These are phyloP conservation scores for Talaromyces funiculosus DNA, from an alignment of 2,329 filamentous ascomycete species.

Conservation along the genomic window DNA sequence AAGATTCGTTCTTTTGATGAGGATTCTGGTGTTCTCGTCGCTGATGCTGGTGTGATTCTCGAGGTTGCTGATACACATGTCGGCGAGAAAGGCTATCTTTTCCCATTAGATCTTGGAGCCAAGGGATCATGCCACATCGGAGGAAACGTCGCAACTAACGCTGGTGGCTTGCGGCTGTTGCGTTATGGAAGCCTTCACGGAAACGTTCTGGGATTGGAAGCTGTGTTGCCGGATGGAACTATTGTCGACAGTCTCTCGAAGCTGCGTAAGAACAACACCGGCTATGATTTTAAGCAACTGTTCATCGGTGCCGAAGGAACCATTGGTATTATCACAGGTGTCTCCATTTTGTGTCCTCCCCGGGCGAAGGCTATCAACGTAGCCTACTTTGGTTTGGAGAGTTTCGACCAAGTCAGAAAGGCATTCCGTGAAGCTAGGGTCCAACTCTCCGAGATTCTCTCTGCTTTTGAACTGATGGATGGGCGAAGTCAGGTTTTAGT, in stretches of 20 bases:
- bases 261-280: conserved; percentile 96
- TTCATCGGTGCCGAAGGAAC: conserved; percentile 96
- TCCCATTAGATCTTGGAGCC: conserved; percentile 93
- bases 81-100: conserved; percentile 77
- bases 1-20: conserved; percentile 86
- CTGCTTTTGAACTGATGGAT: conserved; percentile 97
- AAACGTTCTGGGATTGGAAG: conserved; percentile 85
- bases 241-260: conserved; percentile 82
- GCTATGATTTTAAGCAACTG: conserved; percentile 93
- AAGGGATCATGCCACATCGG: conserved; percentile 97
- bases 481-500: conserved; percentile 73
- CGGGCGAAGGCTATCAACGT: conserved; percentile 86
- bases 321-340: conserved; percentile 84
- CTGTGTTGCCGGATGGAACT: conserved; percentile 87
- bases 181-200: conserved; percentile 94
- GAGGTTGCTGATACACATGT: conserved; percentile 84
- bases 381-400: conserved; percentile 85
- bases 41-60: conserved; percentile 84
- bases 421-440: conserved; percentile 85
- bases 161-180: conserved; percentile 80
- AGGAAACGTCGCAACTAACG: conserved; percentile 93
- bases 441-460: conserved; percentile 89
- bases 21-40: conserved; percentile 82
- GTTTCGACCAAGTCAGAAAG: conserved; percentile 78
- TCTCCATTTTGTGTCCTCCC: conserved; percentile 85